Base-by-base conservation (phyloP, 257 asterid species). In the Nicotiana benthamiana region DNA sequence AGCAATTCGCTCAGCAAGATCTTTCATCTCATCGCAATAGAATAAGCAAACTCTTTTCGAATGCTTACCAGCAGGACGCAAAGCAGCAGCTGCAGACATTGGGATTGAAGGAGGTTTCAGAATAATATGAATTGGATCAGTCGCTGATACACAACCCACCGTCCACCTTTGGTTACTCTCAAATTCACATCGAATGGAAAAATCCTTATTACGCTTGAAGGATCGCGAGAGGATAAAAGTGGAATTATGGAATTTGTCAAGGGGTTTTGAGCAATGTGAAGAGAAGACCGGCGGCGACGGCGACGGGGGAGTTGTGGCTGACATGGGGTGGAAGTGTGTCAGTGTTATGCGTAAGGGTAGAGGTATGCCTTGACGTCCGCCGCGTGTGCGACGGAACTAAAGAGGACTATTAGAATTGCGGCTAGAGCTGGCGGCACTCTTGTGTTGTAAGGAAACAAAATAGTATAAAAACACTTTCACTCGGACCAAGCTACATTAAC, bases 1-100 rank as follows among this genome's bases (percentile, higher is more conserved):
- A 20, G 98, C 98, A 18, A 96, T 91, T 46, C 98, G 85, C 12
- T 84, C 84, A 3, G 99, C 99, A 3, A 96, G 95, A 80, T 85
- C 92, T 91, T 90, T 88, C 98, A 94, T 94, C 80, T 96, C 98
- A 16, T 97, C 78, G 85, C 97, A 94, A 85, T 92, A 86, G 80
- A 92, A 96, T 22, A 96, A 92, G 64, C 93, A 92, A 9, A 96
- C 90, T 87, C 86, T 90, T 82, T 92, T 96, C 18, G 86, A 82
- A 51, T 64, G 84, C 83, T 86, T 89, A 28, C 77, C 61, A 36
- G 89, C 60, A 3, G 93, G 82, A 59, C 84, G 90, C 83, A 92
- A 36, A 2, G 91, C 83, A 46, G 90, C 74, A 90, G 90, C 83
- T 1, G 84, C 61, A 78, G 81, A 82, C 20, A 87, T 52, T 2